These are phyloP conservation scores for Solanum commersonii DNA, from an alignment of 257 asterid genomes.

Conservation along the genomic window DNA sequence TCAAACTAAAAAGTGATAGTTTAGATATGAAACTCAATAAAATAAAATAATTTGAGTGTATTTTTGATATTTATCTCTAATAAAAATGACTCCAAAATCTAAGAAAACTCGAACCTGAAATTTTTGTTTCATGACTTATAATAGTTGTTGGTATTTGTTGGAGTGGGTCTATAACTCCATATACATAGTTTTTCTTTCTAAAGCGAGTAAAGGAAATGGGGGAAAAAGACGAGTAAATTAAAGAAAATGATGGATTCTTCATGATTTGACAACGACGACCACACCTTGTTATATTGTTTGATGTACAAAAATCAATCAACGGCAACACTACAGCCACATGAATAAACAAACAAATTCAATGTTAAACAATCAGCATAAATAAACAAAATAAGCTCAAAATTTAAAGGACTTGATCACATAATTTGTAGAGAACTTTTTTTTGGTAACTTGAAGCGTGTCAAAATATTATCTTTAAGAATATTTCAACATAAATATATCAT, in stretches of 20 bases:
- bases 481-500: no score
- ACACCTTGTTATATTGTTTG: not conserved
- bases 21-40: no score
- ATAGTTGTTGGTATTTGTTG: not conserved
- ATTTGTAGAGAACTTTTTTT: not conserved
- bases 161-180: not conserved
- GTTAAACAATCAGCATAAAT: not conserved
- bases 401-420: not conserved
- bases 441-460: no score
- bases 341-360: not conserved
- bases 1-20: no score
- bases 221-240: not conserved
- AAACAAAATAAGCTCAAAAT: not conserved
- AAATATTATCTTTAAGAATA: no score
- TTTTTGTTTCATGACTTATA: no score
- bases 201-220: not conserved
- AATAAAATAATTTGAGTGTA: no score
- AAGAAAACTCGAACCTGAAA: no score
- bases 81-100: no score
- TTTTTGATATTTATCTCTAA: no score
- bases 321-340: not conserved
- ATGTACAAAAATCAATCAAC: not conserved
- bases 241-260: not conserved
- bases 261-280: not conserved
- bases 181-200: not conserved